Percentiles rank a stretch among this genome's conserved stretches.
These are phyloP conservation scores for Aspergillus leporis DNA, from an alignment of 495 filamentous ascomycete genomes.

Conservation along the genomic window DNA sequence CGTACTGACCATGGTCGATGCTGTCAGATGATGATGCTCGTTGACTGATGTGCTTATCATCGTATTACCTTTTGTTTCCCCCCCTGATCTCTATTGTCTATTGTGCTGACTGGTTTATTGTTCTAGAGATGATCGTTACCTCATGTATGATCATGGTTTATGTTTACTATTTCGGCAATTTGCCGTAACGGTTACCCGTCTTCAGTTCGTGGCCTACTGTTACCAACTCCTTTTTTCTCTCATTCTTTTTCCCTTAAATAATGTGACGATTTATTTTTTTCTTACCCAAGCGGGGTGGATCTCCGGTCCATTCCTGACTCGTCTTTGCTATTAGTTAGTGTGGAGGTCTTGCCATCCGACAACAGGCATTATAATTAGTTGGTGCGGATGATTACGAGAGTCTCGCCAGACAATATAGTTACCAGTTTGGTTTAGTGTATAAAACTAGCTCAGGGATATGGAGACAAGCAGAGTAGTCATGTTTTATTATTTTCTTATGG, in stretches of 20 bases:
- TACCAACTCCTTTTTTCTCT: slow-evolving; percentile 9
- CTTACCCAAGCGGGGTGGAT: slow-evolving; percentile 17
- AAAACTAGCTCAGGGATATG: neutral
- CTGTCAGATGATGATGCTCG: slow-evolving; percentile 4
- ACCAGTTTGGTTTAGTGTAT: slow-evolving; percentile 3
- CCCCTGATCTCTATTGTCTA: neutral
- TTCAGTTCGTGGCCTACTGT: slow-evolving; percentile 8
- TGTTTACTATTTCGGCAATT: slow-evolving; percentile 15
- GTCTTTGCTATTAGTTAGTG: slow-evolving; percentile 4
- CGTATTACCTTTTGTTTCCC: neutral
- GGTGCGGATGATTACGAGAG: slow-evolving; percentile 1
- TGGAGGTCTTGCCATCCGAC: slow-evolving; percentile 5
- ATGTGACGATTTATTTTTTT: slow-evolving; percentile 12
- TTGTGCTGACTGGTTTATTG: neutral
- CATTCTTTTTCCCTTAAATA: neutral
- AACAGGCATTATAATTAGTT: slow-evolving; percentile 7
- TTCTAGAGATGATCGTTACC: neutral
- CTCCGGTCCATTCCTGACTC: slow-evolving; percentile 16
- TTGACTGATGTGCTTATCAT: neutral
- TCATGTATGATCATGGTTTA: slow-evolving; percentile 7
- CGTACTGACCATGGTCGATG: neutral
- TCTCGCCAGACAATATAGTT: neutral
- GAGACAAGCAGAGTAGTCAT: slow-evolving; percentile 6
- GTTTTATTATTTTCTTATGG: slow-evolving; percentile 12
- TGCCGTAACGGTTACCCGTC: slow-evolving; percentile 10